Conservation (phyloP, 441 rosid genomes). For the Eutrema salsugineum region DNA sequence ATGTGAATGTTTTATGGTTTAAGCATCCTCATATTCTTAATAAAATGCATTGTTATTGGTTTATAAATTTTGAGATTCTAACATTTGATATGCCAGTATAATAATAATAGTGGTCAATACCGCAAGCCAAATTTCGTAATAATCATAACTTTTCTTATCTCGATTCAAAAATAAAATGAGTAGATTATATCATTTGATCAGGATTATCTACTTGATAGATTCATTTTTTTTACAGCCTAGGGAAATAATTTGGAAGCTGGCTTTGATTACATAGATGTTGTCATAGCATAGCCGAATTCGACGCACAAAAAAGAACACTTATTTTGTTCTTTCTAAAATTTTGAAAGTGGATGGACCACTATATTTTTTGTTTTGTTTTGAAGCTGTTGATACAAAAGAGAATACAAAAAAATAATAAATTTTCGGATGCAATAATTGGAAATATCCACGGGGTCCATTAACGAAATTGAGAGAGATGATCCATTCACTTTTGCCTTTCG, state of each 20-base stretch:
- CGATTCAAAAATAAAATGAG: not conserved
- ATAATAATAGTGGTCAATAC: too few species aligned
- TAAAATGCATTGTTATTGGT: too few species aligned
- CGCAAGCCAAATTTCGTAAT: not conserved
- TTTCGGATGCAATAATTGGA: slow-evolving; percentile 4
- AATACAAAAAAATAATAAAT: not conserved
- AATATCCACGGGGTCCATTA: slow-evolving; percentile 16
- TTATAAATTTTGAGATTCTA: too few species aligned
- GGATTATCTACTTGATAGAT: not conserved
- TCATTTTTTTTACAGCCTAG: too few species aligned
- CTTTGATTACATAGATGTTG: not conserved
- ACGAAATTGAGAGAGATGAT: slow-evolving; percentile 3
- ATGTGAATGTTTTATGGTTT: too few species aligned
- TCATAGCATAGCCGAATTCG: not conserved
- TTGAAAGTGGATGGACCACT: not conserved
- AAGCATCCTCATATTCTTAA: too few species aligned
- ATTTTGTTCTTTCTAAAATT: too few species aligned
- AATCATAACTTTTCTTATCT: not conserved
- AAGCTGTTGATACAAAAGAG: slow-evolving; percentile 3
- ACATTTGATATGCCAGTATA: too few species aligned
- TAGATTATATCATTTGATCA: not conserved
- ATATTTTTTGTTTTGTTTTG: not conserved
- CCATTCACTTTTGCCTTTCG: not conserved
- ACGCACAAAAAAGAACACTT: not conserved
- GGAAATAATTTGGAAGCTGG: not conserved